Conservation (phyloP, 768 basidiomycete species). For the Plicaturopsis crispa region DNA sequence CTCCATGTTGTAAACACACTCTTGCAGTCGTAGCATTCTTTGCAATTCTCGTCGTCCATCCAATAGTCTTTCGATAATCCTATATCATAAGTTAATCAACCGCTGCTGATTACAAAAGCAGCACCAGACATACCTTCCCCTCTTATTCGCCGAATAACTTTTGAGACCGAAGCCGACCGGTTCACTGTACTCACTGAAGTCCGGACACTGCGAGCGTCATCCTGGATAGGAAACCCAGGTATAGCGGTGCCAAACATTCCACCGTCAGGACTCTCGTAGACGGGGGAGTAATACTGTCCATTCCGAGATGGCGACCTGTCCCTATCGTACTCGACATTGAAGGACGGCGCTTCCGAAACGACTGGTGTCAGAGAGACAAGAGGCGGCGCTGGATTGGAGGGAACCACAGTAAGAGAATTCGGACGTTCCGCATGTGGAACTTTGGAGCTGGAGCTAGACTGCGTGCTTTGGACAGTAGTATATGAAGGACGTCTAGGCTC, state of each 20-base stretch:
- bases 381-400: slow-evolving; percentile 64
- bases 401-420: slow-evolving; percentile 44
- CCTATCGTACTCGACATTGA: slow-evolving; percentile 55
- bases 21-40: slow-evolving; percentile 94
- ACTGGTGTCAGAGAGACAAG: slow-evolving; percentile 82
- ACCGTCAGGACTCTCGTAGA: slow-evolving; percentile 44
- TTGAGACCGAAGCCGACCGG: slow-evolving; percentile 78
- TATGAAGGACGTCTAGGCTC: slow-evolving; percentile 61
- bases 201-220: slow-evolving; percentile 83
- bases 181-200: slow-evolving; percentile 67
- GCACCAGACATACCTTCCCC: slow-evolving; percentile 62
- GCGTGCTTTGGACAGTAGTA: slow-evolving; percentile 31
- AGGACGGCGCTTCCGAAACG: slow-evolving; percentile 70
- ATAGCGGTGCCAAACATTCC: slow-evolving; percentile 66
- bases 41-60: slow-evolving; percentile 97
- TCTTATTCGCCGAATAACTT: slow-evolving; percentile 82
- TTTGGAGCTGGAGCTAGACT: slow-evolving; percentile 40
- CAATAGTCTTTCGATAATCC: slow-evolving; percentile 93
- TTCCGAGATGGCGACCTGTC: slow-evolving; percentile 48
- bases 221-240: slow-evolving; percentile 88
- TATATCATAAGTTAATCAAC: slow-evolving; percentile 19
- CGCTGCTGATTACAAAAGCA: slow-evolving; percentile 4
- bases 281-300: slow-evolving; percentile 41
- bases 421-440: slow-evolving; percentile 47
- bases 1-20: slow-evolving; percentile 92